A percentile compares a stretch with the other conserved stretches of the same genome.
These are phyloP conservation scores for Schizophyllum amplum DNA, from an alignment of 1,284 basidiomycete genomes.

Conservation along the genomic window DNA sequence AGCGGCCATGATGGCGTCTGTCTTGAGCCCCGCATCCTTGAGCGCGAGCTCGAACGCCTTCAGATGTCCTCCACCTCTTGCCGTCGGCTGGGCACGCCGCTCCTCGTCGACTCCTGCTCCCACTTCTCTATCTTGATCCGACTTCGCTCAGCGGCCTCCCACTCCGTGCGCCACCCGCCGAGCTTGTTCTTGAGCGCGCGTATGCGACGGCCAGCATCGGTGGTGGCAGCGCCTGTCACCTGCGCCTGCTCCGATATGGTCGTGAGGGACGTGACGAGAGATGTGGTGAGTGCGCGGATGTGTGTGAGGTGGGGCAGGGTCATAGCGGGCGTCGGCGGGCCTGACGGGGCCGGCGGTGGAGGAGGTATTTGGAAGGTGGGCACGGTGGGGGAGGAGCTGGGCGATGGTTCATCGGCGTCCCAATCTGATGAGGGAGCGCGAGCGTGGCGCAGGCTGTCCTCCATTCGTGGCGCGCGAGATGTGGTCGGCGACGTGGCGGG, in stretches of 20 bases:
- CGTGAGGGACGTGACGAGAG: conserved; percentile 64
- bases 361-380: conserved; percentile 17
- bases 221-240: conserved; percentile 72
- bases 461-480: conserved; percentile 17
- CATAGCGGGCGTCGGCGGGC: conserved; percentile 44
- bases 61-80: conserved; percentile 65
- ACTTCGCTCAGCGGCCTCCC: conserved; percentile 75
- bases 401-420: conserved; percentile 30
- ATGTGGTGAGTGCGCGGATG: conserved; percentile 61
- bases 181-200: conserved; percentile 75
- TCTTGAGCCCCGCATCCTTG: conserved; percentile 61
- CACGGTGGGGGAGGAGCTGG: conserved; percentile 42
- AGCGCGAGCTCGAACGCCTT: conserved; percentile 63
- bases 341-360: conserved; percentile 32
- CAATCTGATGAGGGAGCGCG: conserved; percentile 39
- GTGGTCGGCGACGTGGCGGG: conserved; percentile 24
- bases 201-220: conserved; percentile 75
- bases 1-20: conserved; percentile 68
- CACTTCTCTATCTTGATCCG: conserved; percentile 65
- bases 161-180: conserved; percentile 67
- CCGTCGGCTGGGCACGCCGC: conserved; percentile 21
- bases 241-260: conserved; percentile 81
- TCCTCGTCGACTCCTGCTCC: conserved; percentile 47
- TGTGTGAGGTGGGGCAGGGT: conserved; percentile 57
- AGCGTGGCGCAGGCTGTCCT: conserved; percentile 12